A percentile compares a stretch with the other conserved stretches of the same genome.
phyloP scores from a whole-genome alignment of 2,329 filamentous ascomycete genomes.

The Aspergillus costaricaensis region DNA sequence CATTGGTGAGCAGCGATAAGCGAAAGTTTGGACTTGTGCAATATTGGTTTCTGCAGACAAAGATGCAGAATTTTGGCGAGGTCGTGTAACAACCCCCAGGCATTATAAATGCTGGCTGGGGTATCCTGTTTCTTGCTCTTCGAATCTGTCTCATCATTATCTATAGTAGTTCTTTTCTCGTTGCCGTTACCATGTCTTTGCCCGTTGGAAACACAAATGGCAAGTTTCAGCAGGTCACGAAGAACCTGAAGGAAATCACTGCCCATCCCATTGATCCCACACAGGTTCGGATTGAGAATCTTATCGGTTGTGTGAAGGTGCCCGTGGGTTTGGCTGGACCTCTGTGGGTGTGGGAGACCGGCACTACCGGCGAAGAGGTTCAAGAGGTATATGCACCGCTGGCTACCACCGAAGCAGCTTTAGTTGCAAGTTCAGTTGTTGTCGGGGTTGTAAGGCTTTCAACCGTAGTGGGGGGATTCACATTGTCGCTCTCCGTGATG shows the following conservation, averaged over 20 bases:
- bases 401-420: constrained; percentile 31
- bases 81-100: too few species aligned
- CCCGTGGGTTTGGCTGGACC: constrained; percentile 9
- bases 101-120: too few species aligned
- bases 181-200: neutral
- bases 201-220: neutral
- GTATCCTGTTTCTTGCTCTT: too few species aligned
- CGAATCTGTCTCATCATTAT: too few species aligned
- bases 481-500: constrained; percentile 22
- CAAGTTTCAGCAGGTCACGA: neutral
- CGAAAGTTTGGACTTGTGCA: too few species aligned
- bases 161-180: too few species aligned
- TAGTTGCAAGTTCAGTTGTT: constrained; percentile 34
- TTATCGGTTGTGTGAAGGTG: constrained; percentile 6
- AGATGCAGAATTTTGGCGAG: too few species aligned
- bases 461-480: constrained; percentile 19
- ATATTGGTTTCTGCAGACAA: too few species aligned
- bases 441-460: constrained; percentile 32
- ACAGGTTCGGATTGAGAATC: constrained; percentile 5
- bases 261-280: neutral
- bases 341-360: neutral
- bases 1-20: too few species aligned
- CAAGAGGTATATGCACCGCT: constrained; percentile 27
- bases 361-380: neutral
- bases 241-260: constrained; percentile 1